phyloP scores from a whole-genome alignment of 2,329 filamentous ascomycete genomes.

The Torrubiella hemipterigena region DNA sequence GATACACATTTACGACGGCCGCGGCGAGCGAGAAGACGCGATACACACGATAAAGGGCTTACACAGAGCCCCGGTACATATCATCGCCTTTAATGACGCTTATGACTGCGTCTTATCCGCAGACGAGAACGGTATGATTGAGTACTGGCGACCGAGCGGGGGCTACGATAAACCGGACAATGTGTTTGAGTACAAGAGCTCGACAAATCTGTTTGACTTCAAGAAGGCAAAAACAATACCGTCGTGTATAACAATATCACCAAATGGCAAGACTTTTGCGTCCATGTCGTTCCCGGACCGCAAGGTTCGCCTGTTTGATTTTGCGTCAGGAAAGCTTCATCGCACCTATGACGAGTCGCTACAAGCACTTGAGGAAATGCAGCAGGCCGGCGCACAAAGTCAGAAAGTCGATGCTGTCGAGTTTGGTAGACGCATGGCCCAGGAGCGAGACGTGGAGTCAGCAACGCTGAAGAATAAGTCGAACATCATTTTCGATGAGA shows the following conservation, averaged over 20 bases:
- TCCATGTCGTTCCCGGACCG: constrained; percentile 88
- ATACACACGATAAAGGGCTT: constrained; percentile 67
- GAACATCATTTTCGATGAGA: constrained; percentile 93
- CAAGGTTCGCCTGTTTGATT: constrained; percentile 89
- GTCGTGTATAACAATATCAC: constrained; percentile 72
- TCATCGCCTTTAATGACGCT: constrained; percentile 80
- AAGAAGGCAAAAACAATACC: constrained; percentile 88
- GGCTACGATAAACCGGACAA: constrained; percentile 83
- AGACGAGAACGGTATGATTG: constrained; percentile 85
- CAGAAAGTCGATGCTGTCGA: constrained; percentile 81
- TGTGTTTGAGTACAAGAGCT: constrained; percentile 87
- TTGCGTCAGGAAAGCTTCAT: constrained; percentile 74
- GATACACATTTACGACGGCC: constrained; percentile 79
- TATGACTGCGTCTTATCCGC: constrained; percentile 87
- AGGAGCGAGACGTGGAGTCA: constrained; percentile 76
- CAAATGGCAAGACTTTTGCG: constrained; percentile 74
- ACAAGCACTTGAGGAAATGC: constrained; percentile 81
- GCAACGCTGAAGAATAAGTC: constrained; percentile 54
- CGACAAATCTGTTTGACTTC: constrained; percentile 91
- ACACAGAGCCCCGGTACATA: constrained; percentile 69
- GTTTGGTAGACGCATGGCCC: constrained; percentile 76
- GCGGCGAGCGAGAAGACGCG: constrained; percentile 66
- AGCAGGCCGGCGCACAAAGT: constrained; percentile 76
- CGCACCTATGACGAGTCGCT: constrained; percentile 94
- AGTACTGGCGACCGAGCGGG: constrained; percentile 82